Evolutionary conservation across 2,329 filamentous ascomycete species (phyloP), one percentile per base, ranked within the genome.

Genomic region (Elsinoe perseae): DNA sequence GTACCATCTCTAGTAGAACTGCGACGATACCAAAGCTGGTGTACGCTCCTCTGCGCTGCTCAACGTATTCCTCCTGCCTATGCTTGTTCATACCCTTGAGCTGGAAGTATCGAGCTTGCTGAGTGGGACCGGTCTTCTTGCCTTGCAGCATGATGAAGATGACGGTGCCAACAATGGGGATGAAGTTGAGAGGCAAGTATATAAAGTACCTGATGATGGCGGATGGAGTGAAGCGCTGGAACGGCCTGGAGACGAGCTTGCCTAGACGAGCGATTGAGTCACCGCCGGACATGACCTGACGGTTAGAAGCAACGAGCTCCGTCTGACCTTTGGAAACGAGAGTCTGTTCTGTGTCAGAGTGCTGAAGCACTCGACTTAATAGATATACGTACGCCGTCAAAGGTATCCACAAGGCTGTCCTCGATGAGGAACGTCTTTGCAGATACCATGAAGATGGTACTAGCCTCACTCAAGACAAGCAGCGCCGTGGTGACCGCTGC

Each of bases 101-200:
- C 74, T 95, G 88, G 70, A 95, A 96, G 72, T 95, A 96, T 72
- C 93, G 69, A 2, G 70, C 68, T 65, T 82, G 78, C 34, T 76
- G 75, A 0, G 73, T 73, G 38, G 82, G 81, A 2, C 79, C 82
- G 23, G 73, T 68, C 57, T 74, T 75, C 64, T 70, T 70, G 16
- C 72, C 75, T 70, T 95, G 89, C 14, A 95, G 68, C 25, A 86
- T 69, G 30, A 96, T 79, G 70, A 95, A 97, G 3, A 90, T 74
- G 6, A 84, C 74, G 0, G 91, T 95, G 4, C 92, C 92, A 16
- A 95, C 81, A 0, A 96, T 79, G 0, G 92, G 92, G 54, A 97
- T 90, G 68, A 95, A 90, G 74, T 96, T 97, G 59, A 97, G 78
- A 9, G 92, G 91, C 40, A 95, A 77, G 68, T 95, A 93, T 73